Base-by-base conservation (phyloP, 176 grass and related monocot genomes). In the Elaeis guineensis region DNA sequence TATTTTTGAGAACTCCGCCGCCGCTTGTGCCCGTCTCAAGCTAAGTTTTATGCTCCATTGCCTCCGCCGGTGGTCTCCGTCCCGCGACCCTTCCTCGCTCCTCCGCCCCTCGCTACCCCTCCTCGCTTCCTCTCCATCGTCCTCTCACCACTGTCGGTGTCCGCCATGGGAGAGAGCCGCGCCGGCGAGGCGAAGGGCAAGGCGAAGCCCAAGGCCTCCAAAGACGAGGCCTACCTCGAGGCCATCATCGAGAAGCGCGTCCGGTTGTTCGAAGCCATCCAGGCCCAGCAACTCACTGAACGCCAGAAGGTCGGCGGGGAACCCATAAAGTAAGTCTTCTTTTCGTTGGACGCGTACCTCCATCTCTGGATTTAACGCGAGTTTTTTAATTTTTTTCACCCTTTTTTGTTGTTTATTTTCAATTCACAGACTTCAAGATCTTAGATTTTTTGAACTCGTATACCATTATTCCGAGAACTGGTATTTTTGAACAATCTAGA, bases 181-280 rank as follows among this genome's bases (percentile, higher is more conserved):
- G 16, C 60, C 3, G 25, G 67, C 8, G 60, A 21, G 19, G 75
- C 21, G 25, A 84, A 75, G 76, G 71, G 21, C 4, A 72, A 16
- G 21, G 26, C 72, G 16, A 71, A 69, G 55, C 35, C 55, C 5
- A 62, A 59, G 49, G 5, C 5, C 26, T 59, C 48, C 9, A 82
- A 64, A 51, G 84, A 97, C 51, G 54, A 72, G 26, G n/a, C 84
- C 58, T 92, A 98, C 73, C 79, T 98, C 14, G 76, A 83, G 17
- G 66, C 67, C 0, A 79, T 98, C 26, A 80, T 78, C 26, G 70
- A 62, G 57, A 92, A 92, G 75, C 56, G 87, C 66, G 49, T 89
- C 62, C 62, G 61, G 59, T 15, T 83, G 51, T 98, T 98, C 55
- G 66, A 92, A 70, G 69, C 80, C 64, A 83, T 98, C 75, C 81